Conservation (phyloP, 2,329 filamentous ascomycete species). For the Sarocladium strictum region DNA sequence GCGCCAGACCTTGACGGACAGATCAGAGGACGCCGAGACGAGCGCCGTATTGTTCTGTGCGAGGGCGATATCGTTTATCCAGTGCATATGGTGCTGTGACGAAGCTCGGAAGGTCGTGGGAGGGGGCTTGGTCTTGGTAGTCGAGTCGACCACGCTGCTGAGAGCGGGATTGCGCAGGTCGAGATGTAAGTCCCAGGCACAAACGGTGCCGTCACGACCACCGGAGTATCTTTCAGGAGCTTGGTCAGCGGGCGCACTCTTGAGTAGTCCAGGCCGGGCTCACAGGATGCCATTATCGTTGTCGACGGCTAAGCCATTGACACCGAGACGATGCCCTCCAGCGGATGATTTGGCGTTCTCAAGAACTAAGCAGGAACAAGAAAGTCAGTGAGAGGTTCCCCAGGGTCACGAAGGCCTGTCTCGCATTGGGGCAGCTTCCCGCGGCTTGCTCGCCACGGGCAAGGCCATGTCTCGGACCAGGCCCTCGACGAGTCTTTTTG, state of each 20-base stretch:
- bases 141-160: slow-evolving; percentile 13
- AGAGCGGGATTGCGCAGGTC: slow-evolving; percentile 41
- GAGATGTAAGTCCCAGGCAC: slow-evolving; percentile 86
- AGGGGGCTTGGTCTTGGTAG: slow-evolving; percentile 28
- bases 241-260: slow-evolving; percentile 18
- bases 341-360: slow-evolving; percentile 52
- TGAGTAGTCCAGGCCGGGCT: slow-evolving; percentile 26
- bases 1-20: slow-evolving; percentile 89
- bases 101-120: slow-evolving; percentile 55
- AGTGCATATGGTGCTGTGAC: slow-evolving; percentile 79
- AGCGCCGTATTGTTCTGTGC: slow-evolving; percentile 72
- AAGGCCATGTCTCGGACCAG: not conserved
- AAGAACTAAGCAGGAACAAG: slow-evolving; percentile 39
- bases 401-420: not conserved
- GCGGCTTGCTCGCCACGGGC: not conserved
- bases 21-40: slow-evolving; percentile 88
- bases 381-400: slow-evolving; percentile 10
- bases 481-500: not conserved
- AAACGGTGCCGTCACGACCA: slow-evolving; percentile 90
- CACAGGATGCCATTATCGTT: slow-evolving; percentile 78
- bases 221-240: slow-evolving; percentile 72
- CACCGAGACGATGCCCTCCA: slow-evolving; percentile 85
- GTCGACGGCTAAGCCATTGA: slow-evolving; percentile 91
- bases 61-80: slow-evolving; percentile 89
- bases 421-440: slow-evolving; percentile 1